These are phyloP conservation scores for Ajuga reptans DNA, from an alignment of 305 asterid species.

Conservation along the genomic window DNA sequence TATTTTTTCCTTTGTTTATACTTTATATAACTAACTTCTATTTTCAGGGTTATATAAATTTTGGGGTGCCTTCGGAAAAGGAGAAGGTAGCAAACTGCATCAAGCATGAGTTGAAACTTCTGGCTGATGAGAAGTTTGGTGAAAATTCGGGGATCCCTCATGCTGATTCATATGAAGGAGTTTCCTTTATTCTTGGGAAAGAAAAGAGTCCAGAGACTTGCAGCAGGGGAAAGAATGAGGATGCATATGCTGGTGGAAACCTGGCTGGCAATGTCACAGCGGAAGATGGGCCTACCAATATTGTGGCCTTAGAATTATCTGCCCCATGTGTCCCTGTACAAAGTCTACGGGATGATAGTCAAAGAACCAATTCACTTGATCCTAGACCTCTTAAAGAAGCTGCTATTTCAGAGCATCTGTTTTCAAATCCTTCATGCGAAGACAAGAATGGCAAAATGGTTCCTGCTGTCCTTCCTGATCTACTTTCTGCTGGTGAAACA, in stretches of 20 bases:
- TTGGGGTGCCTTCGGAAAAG: slow-evolving; percentile 76
- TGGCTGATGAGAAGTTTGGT: slow-evolving; percentile 45
- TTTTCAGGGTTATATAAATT: slow-evolving; percentile 84
- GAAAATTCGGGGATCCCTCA: slow-evolving; percentile 35
- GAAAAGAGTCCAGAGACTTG: slow-evolving; percentile 39
- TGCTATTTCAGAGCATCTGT: slow-evolving; percentile 26
- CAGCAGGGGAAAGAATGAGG: slow-evolving; percentile 32
- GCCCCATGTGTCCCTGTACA: slow-evolving; percentile 27
- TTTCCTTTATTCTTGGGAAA: slow-evolving; percentile 52
- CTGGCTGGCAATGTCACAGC: slow-evolving; percentile 23
- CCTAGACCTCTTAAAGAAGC: slow-evolving; percentile 27
- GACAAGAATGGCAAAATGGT: slow-evolving; percentile 29
- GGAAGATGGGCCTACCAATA: slow-evolving; percentile 28
- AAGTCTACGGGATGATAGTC: slow-evolving; percentile 27
- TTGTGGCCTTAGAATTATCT: slow-evolving; percentile 35
- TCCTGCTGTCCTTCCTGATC: slow-evolving; percentile 32
- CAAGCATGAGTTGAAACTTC: slow-evolving; percentile 48
- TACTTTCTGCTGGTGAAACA: slow-evolving; percentile 27
- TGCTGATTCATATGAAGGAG: slow-evolving; percentile 68
- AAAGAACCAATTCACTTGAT: slow-evolving; percentile 34
- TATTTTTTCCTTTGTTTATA: slow-evolving; percentile 16
- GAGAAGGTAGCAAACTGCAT: slow-evolving; percentile 41
- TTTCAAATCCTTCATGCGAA: slow-evolving; percentile 28
- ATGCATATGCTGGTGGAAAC: slow-evolving; percentile 35
- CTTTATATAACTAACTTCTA: slow-evolving; percentile 13